Conservation (phyloP, 2,329 filamentous ascomycete species). For the Pestalotiopsis fici region DNA sequence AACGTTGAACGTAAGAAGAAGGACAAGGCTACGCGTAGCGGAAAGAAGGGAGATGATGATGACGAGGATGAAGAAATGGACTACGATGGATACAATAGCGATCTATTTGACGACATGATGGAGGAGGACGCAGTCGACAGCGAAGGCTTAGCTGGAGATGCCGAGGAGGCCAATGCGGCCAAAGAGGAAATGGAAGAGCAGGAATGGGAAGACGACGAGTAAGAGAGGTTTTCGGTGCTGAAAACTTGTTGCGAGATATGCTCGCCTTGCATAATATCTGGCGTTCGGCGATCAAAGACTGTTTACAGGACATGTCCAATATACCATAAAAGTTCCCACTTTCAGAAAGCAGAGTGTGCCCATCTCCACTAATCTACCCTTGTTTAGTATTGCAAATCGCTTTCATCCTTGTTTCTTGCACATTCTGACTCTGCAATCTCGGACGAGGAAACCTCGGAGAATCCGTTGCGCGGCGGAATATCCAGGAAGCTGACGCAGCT, state of each 20-base stretch:
- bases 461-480: background rate
- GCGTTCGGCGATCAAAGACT: background rate
- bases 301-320: background rate
- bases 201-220: slow-evolving; percentile 17
- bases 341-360: background rate
- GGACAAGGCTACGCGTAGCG: slow-evolving; percentile 44
- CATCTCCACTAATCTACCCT: background rate
- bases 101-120: slow-evolving; percentile 42
- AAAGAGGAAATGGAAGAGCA: slow-evolving; percentile 56
- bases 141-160: slow-evolving; percentile 51
- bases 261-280: background rate
- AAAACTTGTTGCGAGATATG: background rate
- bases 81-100: slow-evolving; percentile 41
- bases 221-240: background rate
- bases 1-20: slow-evolving; percentile 88
- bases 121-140: slow-evolving; percentile 53
- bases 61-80: slow-evolving; percentile 38
- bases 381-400: background rate
- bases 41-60: slow-evolving; percentile 34
- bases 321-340: background rate
- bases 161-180: slow-evolving; percentile 48
- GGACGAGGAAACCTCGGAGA: background rate
- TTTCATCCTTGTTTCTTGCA: background rate
- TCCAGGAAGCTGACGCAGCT: slow-evolving; percentile 12
- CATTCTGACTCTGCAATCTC: background rate